Conservation (phyloP, 441 rosid genomes). For the Cnidoscolus chayamansa region DNA sequence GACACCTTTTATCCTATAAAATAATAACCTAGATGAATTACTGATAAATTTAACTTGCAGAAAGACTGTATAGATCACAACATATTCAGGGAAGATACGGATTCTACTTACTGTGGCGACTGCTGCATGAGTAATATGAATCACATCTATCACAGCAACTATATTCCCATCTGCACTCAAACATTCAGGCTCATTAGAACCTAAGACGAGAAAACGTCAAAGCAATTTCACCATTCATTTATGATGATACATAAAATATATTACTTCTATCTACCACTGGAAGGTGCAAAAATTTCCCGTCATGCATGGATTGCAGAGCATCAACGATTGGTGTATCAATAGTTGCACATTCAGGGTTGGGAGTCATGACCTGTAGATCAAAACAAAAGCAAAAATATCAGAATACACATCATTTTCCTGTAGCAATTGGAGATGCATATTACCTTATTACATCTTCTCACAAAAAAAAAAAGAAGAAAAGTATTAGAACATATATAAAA, state of each 20-base stretch:
- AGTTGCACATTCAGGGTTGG: conserved; percentile 86
- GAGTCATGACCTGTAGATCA: conserved; percentile 80
- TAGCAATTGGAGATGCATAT: background rate
- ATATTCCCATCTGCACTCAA: conserved; percentile 68
- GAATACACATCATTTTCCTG: conserved; percentile 8
- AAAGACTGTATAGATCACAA: background rate
- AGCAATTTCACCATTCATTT: conserved; percentile 11
- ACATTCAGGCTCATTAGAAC: conserved; percentile 29
- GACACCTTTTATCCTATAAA: background rate
- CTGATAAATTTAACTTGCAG: background rate
- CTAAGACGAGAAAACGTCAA: conserved; percentile 9
- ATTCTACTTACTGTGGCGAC: conserved; percentile 74
- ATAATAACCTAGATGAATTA: background rate
- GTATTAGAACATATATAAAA: background rate
- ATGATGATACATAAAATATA: background rate
- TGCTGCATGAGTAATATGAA: conserved; percentile 87
- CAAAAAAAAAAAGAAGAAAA: too few relatives aligned
- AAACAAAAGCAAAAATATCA: conserved; percentile 15
- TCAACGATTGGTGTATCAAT: conserved; percentile 88
- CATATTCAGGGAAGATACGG: conserved; percentile 8
- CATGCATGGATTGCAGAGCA: conserved; percentile 90
- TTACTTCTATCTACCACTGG: conserved; percentile 85
- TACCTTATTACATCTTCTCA: background rate
- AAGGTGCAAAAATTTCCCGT: conserved; percentile 95
- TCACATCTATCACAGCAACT: conserved; percentile 81